These are phyloP conservation scores for Umbelopsis ramanniana DNA, from an alignment of 192 early-diverging fungal genomes.

Conservation along the genomic window DNA sequence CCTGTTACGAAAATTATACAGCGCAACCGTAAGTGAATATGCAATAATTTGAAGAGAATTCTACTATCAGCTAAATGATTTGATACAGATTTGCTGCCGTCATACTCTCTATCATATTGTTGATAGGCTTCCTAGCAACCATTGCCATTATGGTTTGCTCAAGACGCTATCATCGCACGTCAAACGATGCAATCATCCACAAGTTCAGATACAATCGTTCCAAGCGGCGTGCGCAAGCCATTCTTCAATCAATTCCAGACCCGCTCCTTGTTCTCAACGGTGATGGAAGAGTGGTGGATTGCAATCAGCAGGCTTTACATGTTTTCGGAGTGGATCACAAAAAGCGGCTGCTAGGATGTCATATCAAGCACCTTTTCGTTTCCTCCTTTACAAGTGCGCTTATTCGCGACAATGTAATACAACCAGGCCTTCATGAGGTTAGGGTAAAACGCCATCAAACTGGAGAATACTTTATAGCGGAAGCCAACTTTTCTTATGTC, in stretches of 20 bases:
- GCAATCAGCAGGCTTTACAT: not conserved
- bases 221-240: not conserved
- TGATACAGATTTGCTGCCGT: not conserved
- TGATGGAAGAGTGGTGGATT: slow-evolving; percentile 8
- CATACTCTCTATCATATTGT: not conserved
- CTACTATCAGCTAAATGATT: too few relatives aligned
- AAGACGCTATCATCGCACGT: not conserved
- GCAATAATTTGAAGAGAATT: not conserved
- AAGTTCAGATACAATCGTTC: not conserved
- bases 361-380: not conserved
- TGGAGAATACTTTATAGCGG: not conserved
- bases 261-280: slow-evolving; percentile 3
- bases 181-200: not conserved
- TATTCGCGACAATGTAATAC: not conserved
- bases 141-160: not conserved
- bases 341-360: not conserved
- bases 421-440: slow-evolving; percentile 1
- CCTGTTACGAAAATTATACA: not conserved
- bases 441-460: not conserved
- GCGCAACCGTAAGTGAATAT: not conserved
- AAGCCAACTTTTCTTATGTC: slow-evolving; percentile 6
- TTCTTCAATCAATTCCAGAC: not conserved
- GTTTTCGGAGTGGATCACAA: not conserved
- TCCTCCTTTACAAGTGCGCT: not conserved
- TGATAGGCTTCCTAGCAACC: not conserved